phyloP scores from a whole-genome alignment of 2,329 filamentous ascomycete species.

The Phialemoniopsis sp. region DNA sequence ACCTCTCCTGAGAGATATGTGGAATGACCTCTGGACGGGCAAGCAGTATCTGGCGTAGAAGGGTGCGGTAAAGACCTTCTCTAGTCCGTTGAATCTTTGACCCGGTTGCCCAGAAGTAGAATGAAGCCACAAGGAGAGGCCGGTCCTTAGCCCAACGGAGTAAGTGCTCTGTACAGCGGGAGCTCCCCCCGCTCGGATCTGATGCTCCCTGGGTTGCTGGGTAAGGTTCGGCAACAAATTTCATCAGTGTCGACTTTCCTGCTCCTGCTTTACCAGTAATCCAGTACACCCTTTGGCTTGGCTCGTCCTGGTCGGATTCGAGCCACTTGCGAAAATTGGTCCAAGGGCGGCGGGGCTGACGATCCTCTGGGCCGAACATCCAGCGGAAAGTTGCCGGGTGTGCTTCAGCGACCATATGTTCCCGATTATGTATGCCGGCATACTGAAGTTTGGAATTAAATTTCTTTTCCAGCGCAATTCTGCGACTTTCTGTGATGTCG shows the following conservation, averaged over 20 bases:
- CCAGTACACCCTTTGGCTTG: constrained; percentile 8
- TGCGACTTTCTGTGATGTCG: too few species aligned
- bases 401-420: constrained; percentile 2
- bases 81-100: constrained; percentile 14
- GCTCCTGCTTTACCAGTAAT: constrained; percentile 12
- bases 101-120: constrained; percentile 17
- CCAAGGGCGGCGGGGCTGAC: too few species aligned
- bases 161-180: too few species aligned
- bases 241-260: constrained; percentile 12
- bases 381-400: constrained; percentile 6
- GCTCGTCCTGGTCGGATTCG: constrained; percentile 1
- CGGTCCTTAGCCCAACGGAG: too few species aligned
- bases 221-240: too few species aligned
- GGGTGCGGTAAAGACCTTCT: constrained; percentile 12
- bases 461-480: background rate
- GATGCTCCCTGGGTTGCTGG: too few species aligned
- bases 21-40: constrained; percentile 4
- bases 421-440: background rate
- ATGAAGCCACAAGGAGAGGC: too few species aligned
- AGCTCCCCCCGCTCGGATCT: too few species aligned
- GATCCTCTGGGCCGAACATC: constrained; percentile 4
- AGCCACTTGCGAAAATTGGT: constrained; percentile 5
- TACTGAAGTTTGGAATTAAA: constrained; percentile 3
- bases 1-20: constrained; percentile 4
- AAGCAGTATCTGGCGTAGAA: constrained; percentile 10